These are phyloP conservation scores for Acrodontium crateriforme DNA, from an alignment of 2,329 filamentous ascomycete species.

Conservation along the genomic window DNA sequence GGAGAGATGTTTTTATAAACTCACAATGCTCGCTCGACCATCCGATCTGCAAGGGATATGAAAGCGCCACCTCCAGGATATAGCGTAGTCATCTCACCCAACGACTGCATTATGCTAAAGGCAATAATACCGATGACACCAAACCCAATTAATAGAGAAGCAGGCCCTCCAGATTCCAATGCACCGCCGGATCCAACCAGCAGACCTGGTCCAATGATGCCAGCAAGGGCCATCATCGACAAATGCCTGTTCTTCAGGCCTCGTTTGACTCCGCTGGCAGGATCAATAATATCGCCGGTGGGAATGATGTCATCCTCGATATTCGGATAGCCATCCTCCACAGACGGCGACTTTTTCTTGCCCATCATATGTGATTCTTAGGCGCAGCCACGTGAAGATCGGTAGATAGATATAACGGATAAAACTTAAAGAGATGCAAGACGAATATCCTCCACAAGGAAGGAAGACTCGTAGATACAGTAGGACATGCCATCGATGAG, in stretches of 20 bases:
- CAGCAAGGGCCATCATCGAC: conserved; percentile 89
- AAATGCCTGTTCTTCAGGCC: conserved; percentile 67
- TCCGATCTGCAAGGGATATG: conserved; percentile 52
- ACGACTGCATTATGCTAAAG: conserved; percentile 21
- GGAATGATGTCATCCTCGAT: no score
- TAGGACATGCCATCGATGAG: no score
- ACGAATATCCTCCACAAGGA: no score
- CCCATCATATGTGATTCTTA: no score
- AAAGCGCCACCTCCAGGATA: conserved; percentile 24
- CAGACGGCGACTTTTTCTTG: no score
- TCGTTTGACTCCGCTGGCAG: no score
- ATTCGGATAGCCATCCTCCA: no score
- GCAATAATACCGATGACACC: conserved; percentile 21
- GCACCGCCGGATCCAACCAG: conserved; percentile 22
- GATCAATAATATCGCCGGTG: no score
- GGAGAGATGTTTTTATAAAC: conserved; percentile 10
- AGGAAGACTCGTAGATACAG: no score
- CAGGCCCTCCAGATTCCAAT: conserved; percentile 21
- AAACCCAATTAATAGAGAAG: conserved; percentile 20
- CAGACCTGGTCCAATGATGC: conserved; percentile 20
- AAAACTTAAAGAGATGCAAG: no score
- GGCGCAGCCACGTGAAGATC: no score
- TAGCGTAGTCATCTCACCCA: conserved; percentile 22
- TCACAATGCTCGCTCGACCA: conserved; percentile 54
- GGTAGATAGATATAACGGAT: no score